Percentiles rank a stretch among this genome's conserved stretches.
Evolutionary conservation across 768 basidiomycete species (phyloP).

Genomic region (Mycena epipterygia): DNA sequence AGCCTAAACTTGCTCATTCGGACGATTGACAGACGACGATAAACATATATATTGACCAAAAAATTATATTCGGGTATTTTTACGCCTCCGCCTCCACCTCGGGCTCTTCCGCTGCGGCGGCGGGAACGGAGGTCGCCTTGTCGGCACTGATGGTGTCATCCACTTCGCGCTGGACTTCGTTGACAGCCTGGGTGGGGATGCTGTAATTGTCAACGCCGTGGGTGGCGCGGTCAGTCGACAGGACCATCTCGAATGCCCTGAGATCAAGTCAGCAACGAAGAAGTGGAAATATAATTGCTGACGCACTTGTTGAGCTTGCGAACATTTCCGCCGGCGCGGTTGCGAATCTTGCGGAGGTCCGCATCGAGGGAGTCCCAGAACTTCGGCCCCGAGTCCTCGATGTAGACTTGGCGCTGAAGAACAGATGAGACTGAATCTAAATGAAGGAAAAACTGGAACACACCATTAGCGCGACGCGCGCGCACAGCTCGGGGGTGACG

Average conservation of each 20-base stretch:
- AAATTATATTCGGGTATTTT: background rate
- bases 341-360: background rate
- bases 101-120: background rate
- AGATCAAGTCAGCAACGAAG: background rate
- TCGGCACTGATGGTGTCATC: conserved; percentile 6
- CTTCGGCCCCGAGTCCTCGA: background rate
- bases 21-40: background rate
- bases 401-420: conserved; percentile 3
- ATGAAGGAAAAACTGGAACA: background rate
- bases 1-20: background rate
- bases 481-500: background rate
- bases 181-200: background rate
- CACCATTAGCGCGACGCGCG: conserved; percentile 11
- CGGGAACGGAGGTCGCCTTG: conserved; percentile 6
- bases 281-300: background rate
- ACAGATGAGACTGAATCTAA: background rate
- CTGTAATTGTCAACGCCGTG: conserved; percentile 12
- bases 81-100: background rate
- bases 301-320: background rate
- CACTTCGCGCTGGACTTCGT: conserved; percentile 8
- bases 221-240: conserved; percentile 1
- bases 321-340: background rate
- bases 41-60: conserved; percentile 4
- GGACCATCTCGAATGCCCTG: background rate
- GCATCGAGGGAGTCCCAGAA: conserved; percentile 11